phyloP scores from a whole-genome alignment of 352 stramenopile species.

The Pseudoperonospora humuli region DNA sequence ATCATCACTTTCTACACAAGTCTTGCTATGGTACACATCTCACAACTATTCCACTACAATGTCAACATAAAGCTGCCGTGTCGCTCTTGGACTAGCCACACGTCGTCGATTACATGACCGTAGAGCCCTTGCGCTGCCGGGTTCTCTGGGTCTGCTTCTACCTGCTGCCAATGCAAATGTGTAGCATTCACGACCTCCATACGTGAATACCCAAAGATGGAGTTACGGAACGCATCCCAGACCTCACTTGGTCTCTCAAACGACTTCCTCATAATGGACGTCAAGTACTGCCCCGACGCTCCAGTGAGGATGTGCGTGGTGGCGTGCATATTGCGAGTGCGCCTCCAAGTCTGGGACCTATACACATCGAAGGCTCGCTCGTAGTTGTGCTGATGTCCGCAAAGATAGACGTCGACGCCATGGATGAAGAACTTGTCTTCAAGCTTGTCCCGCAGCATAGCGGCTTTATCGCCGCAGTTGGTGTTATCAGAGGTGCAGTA shows the following conservation, averaged over 20 bases:
- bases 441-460: conserved; percentile 51
- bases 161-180: conserved; percentile 83
- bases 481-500: conserved; percentile 81
- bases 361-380: conserved; percentile 83
- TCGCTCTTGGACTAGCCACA: conserved; percentile 85
- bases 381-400: conserved; percentile 89
- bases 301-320: conserved; percentile 87
- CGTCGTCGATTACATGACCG: conserved; percentile 78
- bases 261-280: conserved; percentile 66
- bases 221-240: conserved; percentile 83
- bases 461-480: conserved; percentile 67
- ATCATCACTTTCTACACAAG: too few species aligned
- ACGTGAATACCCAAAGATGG: conserved; percentile 82
- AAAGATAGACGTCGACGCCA: conserved; percentile 85
- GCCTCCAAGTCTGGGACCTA: conserved; percentile 42
- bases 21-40: too few species aligned
- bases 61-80: conserved; percentile 88
- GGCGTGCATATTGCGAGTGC: conserved; percentile 72
- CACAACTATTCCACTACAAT: too few species aligned
- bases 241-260: conserved; percentile 52
- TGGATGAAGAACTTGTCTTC: conserved; percentile 77
- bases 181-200: conserved; percentile 82
- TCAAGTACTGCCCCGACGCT: conserved; percentile 77
- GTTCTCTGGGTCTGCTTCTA: conserved; percentile 77
- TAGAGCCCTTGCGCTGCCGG: conserved; percentile 62